These are phyloP conservation scores for Backusella westeae DNA, from an alignment of 192 early-diverging fungal species.

Conservation along the genomic window DNA sequence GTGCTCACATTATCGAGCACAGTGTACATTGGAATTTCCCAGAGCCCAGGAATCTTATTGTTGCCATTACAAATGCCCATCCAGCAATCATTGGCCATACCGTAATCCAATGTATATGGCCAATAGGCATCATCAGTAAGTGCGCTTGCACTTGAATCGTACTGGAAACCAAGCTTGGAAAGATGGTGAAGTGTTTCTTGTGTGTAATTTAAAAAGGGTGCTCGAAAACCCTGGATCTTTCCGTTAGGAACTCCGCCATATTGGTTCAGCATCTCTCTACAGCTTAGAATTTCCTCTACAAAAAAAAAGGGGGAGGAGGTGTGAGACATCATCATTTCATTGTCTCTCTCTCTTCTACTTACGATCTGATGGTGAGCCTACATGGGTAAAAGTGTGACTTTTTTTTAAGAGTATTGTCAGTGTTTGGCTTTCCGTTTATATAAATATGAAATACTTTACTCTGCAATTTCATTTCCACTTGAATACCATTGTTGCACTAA, in stretches of 20 bases:
- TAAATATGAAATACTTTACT: slow-evolving; percentile 33
- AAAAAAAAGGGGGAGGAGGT: neutral
- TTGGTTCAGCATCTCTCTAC: slow-evolving; percentile 37
- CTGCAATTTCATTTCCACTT: slow-evolving; percentile 56
- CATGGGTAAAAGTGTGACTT: slow-evolving; percentile 36
- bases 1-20: slow-evolving; percentile 37
- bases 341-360: neutral
- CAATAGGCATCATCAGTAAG: slow-evolving; percentile 42
- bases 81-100: slow-evolving; percentile 53
- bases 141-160: slow-evolving; percentile 51
- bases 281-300: slow-evolving; percentile 40
- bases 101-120: slow-evolving; percentile 66
- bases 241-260: slow-evolving; percentile 55
- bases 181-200: slow-evolving; percentile 40
- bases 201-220: slow-evolving; percentile 56
- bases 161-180: slow-evolving; percentile 37
- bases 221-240: slow-evolving; percentile 58
- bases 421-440: too few relatives aligned
- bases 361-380: slow-evolving; percentile 31
- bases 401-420: neutral
- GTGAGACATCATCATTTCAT: neutral
- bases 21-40: slow-evolving; percentile 61
- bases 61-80: slow-evolving; percentile 37
- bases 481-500: slow-evolving; percentile 58
- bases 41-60: slow-evolving; percentile 45